Evolutionary conservation across 2,329 filamentous ascomycete species (phyloP), one percentile per base, ranked within the genome.

Genomic region (Botrytis tulipae): DNA sequence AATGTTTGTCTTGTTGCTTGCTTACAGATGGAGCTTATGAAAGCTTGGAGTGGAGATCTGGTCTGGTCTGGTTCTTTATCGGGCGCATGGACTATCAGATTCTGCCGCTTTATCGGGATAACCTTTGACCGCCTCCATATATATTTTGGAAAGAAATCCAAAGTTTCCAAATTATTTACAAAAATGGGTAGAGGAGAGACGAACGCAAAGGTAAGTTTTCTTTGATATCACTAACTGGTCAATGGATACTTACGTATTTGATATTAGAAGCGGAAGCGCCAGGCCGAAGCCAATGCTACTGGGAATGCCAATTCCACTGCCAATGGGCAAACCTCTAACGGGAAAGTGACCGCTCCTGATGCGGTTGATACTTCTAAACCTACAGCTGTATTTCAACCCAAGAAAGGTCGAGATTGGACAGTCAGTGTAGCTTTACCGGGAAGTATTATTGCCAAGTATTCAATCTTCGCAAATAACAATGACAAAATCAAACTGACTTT

Each of bases 341-440:
- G 44, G 60, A 81, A 83, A 72, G 82, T 76, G 16, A 78, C 80
- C 62, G 48, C 37, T 32, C 5, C 35, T 42, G 35, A 51, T 57
- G 71, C 81, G 0, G 78, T 82, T 51, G 85, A 86, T 74, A 75
- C 88, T 5, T 89, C 90, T 37, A 93, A 91, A 80, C 91, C 92
- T 6, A 90, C 89, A 7, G 89, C 91, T 14, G 84, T 91, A 54
- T 95, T 93, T 83, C 85, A 87, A 69, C 90, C 93, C 2, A 86
- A 84, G 0, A 85, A 86, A 63, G 90, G 91, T 51, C 76, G 93
- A 76, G 84, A 88, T 51, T 93, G 91, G 87, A 96, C 93, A 0
- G 81, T 96, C 29, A 95, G 91, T 60, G 86, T 96, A 48, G 93
- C 93, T 5, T 83, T 97, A 44, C 92, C 93, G 1, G 92, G 91